phyloP scores from a whole-genome alignment of 176 grass and related monocot species.

The Urochloa ruziziensis region DNA sequence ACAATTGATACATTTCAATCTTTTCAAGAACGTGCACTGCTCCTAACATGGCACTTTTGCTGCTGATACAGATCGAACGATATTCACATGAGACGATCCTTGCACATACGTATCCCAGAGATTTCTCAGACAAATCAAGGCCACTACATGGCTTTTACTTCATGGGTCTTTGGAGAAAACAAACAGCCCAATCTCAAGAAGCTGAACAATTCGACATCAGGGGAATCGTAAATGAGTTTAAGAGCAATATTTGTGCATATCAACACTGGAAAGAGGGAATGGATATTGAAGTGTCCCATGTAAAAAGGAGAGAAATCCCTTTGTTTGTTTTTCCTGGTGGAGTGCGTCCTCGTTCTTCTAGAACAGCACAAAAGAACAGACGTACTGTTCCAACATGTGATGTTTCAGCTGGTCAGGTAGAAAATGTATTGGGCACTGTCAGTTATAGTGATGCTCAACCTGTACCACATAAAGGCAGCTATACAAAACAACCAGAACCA shows the following conservation, averaged over 20 bases:
- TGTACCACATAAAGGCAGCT: constrained; percentile 22
- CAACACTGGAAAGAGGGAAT: constrained; percentile 60
- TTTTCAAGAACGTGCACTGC: neutral
- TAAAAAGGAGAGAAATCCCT: constrained; percentile 79
- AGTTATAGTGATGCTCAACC: constrained; percentile 24
- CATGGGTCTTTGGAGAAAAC: constrained; percentile 82
- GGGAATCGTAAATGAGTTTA: constrained; percentile 84
- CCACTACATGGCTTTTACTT: constrained; percentile 73
- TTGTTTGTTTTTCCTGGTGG: constrained; percentile 82
- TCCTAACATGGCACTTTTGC: constrained; percentile 8
- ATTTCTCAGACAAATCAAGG: constrained; percentile 67
- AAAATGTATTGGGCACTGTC: constrained; percentile 11
- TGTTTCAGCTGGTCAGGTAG: constrained; percentile 42
- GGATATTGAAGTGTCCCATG: constrained; percentile 81
- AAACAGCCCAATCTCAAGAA: constrained; percentile 56
- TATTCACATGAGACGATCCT: constrained; percentile 70
- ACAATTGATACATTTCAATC: constrained; percentile 20
- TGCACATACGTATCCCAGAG: constrained; percentile 67
- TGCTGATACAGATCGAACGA: constrained; percentile 60
- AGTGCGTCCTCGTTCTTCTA: constrained; percentile 54
- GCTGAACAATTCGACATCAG: constrained; percentile 88
- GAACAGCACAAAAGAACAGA: constrained; percentile 26
- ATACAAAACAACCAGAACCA: constrained; percentile 16
- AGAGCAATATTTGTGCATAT: constrained; percentile 56
- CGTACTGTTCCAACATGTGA: constrained; percentile 30